Conservation (phyloP, 1,139 yeast genomes). For the Candida neerlandica region DNA sequence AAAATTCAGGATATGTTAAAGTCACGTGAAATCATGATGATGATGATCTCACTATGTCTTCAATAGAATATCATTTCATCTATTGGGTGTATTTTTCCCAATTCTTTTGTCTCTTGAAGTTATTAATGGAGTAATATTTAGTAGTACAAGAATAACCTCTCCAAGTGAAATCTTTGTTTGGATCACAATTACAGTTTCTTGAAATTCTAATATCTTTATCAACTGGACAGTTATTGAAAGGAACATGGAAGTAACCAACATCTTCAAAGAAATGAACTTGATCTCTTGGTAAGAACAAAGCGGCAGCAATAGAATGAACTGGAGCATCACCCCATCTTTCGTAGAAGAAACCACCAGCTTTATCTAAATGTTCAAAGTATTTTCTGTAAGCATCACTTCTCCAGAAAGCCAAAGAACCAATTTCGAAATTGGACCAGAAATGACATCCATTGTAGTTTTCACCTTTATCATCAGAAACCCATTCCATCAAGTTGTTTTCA, state of each 20-base stretch:
- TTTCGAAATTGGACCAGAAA: conserved; percentile 88
- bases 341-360: conserved; percentile 84
- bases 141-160: conserved; percentile 83
- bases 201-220: conserved; percentile 53
- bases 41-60: too few relatives aligned
- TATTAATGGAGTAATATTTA: conserved; percentile 65
- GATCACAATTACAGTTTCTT: conserved; percentile 73
- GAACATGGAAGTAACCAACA: conserved; percentile 80
- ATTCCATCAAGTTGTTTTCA: conserved; percentile 68
- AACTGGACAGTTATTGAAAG: conserved; percentile 77
- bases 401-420: conserved; percentile 76
- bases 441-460: conserved; percentile 75
- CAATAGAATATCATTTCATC: too few relatives aligned
- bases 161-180: conserved; percentile 81
- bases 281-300: conserved; percentile 66
- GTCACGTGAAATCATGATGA: too few relatives aligned
- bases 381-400: conserved; percentile 67
- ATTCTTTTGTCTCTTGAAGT: conserved; percentile 68
- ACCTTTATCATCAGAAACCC: conserved; percentile 71
- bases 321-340: conserved; percentile 97
- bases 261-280: conserved; percentile 80
- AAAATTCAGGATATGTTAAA: too few relatives aligned
- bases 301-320: conserved; percentile 84
- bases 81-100: conserved; percentile 63
- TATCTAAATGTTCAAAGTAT: conserved; percentile 72